phyloP scores from a whole-genome alignment of 2,329 filamentous ascomycete genomes.

The Didymella segeticola region DNA sequence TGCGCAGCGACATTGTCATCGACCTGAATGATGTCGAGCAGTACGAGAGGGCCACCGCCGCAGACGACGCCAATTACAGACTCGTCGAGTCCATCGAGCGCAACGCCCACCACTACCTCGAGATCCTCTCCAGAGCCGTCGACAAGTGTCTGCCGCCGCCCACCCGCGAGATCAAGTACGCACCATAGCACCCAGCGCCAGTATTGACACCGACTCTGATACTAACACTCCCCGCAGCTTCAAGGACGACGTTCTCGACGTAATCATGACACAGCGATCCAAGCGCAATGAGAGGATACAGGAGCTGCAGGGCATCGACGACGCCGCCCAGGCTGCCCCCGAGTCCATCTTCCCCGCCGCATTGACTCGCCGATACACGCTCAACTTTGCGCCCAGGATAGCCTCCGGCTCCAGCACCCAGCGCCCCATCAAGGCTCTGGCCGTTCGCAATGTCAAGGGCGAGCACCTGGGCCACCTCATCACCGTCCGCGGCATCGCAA shows the following conservation, averaged over 20 bases:
- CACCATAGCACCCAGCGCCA: neutral
- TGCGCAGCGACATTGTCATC: slow-evolving; percentile 77
- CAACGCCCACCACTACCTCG: slow-evolving; percentile 95
- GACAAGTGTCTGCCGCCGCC: slow-evolving; percentile 85
- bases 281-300: slow-evolving; percentile 80
- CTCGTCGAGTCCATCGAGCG: slow-evolving; percentile 84
- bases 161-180: slow-evolving; percentile 76
- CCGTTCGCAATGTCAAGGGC: slow-evolving; percentile 91
- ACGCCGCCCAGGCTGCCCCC: slow-evolving; percentile 66
- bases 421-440: slow-evolving; percentile 68
- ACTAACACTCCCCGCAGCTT: slow-evolving; percentile 66
- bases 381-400: slow-evolving; percentile 94
- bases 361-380: slow-evolving; percentile 89
- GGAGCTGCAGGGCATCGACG: slow-evolving; percentile 51
- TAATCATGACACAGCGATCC: slow-evolving; percentile 91
- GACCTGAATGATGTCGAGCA: slow-evolving; percentile 87
- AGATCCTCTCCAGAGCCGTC: slow-evolving; percentile 85
- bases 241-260: slow-evolving; percentile 96
- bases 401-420: slow-evolving; percentile 70
- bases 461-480: slow-evolving; percentile 94
- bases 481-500: slow-evolving; percentile 91
- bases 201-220: slow-evolving; percentile 25
- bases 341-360: slow-evolving; percentile 88
- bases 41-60: slow-evolving; percentile 74
- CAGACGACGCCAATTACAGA: slow-evolving; percentile 67